These are phyloP conservation scores for Naganishia onofrii DNA, from an alignment of 768 basidiomycete genomes.

Conservation along the genomic window DNA sequence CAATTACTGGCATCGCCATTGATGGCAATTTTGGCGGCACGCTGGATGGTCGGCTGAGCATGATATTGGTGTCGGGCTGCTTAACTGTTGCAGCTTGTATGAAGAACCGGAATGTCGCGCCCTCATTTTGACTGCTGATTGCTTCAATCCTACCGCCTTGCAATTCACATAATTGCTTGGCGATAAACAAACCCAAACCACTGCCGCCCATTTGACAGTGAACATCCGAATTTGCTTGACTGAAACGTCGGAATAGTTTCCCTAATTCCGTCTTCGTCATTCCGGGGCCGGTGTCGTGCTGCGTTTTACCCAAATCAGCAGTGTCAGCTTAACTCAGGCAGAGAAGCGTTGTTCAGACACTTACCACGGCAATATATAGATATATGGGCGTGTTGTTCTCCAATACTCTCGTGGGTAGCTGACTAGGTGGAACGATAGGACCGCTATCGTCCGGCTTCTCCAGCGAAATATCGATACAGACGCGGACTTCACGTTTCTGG, in stretches of 20 bases:
- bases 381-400: slow-evolving; percentile 3
- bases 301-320: background rate
- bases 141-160: slow-evolving; percentile 31
- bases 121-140: slow-evolving; percentile 4
- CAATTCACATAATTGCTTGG: slow-evolving; percentile 28
- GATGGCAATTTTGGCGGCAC: slow-evolving; percentile 7
- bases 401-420: background rate
- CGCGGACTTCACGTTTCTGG: slow-evolving; percentile 8
- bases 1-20: background rate
- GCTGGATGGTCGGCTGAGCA: slow-evolving; percentile 8
- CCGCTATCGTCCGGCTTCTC: slow-evolving; percentile 10
- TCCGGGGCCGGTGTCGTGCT: slow-evolving; percentile 31
- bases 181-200: slow-evolving; percentile 30
- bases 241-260: slow-evolving; percentile 29
- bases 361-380: slow-evolving; percentile 24
- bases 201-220: slow-evolving; percentile 28
- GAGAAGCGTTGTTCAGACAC: background rate
- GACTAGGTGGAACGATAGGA: background rate
- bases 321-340: background rate
- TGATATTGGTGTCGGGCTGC: background rate
- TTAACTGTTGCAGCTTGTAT: slow-evolving; percentile 5
- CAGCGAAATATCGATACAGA: slow-evolving; percentile 13
- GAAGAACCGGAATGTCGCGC: slow-evolving; percentile 28
- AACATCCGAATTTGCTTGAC: slow-evolving; percentile 25
- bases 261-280: slow-evolving; percentile 22